Evolutionary conservation across 1,284 basidiomycete species (phyloP).

Genomic region (Cryptococcus floricola): DNA sequence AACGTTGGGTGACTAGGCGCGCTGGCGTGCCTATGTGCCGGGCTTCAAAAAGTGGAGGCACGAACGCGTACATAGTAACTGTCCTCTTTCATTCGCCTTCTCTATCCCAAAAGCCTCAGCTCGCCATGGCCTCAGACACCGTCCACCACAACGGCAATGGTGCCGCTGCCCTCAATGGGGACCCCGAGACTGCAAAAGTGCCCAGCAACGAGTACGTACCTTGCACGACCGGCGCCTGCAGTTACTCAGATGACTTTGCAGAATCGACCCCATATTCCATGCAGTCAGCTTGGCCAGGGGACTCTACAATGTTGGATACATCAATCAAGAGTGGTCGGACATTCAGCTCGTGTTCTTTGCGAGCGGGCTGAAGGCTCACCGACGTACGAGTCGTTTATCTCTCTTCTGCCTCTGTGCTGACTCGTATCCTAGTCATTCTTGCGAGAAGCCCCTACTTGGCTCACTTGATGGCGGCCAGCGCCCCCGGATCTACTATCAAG

Average conservation of each 20-base stretch:
- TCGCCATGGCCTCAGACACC: background rate
- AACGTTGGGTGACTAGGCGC: background rate
- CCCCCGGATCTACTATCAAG: conserved; percentile 65
- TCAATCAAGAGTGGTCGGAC: conserved; percentile 39
- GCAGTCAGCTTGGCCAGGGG: conserved; percentile 23
- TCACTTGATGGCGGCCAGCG: conserved; percentile 64
- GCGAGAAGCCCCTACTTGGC: conserved; percentile 79
- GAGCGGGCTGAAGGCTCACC: conserved; percentile 37
- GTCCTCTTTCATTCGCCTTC: background rate
- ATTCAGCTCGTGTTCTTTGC: conserved; percentile 39
- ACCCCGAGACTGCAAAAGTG: conserved; percentile 27
- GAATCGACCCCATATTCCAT: conserved; percentile 17
- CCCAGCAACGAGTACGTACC: conserved; percentile 2
- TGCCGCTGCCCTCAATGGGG: conserved; percentile 1
- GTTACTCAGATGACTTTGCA: background rate
- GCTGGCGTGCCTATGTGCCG: background rate
- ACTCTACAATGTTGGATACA: conserved; percentile 39
- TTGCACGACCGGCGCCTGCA: background rate
- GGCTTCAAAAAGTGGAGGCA: background rate
- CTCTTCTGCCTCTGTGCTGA: background rate
- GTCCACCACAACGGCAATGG: conserved; percentile 3
- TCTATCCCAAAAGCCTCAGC: background rate
- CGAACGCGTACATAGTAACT: background rate
- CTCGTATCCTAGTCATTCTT: conserved; percentile 63
- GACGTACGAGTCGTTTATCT: conserved; percentile 31